Base-by-base conservation (phyloP, 208 protist species). In the Naegleria fowleri region DNA sequence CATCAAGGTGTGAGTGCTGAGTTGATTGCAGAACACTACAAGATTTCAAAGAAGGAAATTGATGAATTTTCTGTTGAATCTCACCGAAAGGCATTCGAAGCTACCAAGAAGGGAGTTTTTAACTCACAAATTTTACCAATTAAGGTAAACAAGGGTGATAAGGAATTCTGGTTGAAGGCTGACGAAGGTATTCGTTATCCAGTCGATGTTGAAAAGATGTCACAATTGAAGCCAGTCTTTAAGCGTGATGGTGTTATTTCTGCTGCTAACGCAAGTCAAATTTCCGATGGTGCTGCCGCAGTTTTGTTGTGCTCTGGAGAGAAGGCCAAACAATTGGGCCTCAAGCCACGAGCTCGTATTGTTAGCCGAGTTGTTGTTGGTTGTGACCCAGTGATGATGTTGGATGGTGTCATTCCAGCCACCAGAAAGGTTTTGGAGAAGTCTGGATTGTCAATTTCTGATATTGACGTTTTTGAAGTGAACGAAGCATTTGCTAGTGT, bases 401-500 rank as follows among this genome's bases (percentile, higher is more conserved):
- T 91, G 15, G 83, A 91, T 55, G 92, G 92, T 58, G 76, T 90
- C 19, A 92, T 92, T 52, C 52, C 79, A 39, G 85, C 92, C 48
- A 91, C 48, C 1, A 85, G 75, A 59, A 91, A 52, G 9, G 92
- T 90, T 22, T 90, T 95, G 5, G 19, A 91, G n/a, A 90, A 88
- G 51, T 55, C 92, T 38, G 91, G 91, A 22, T 52, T 95, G n/a
- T 91, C 48, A 11, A 9, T 95, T 1, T 43, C 92, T 36, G 91
- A 95, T 39, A 94, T 96, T 48, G 92, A 92, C 79, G 86, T 92
- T 16, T 76, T 95, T 33, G 94, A 96, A 83, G 85, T 95, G 83
- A 96, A 96, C 91, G 94, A 96, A 90, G 94, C 94, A 13, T 96
- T 96, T 90, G 58, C 93, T 90, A 43, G 19, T 39, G 92, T 93